These are phyloP conservation scores for Alternaria triticina DNA, from an alignment of 2,329 filamentous ascomycete genomes.

Conservation along the genomic window DNA sequence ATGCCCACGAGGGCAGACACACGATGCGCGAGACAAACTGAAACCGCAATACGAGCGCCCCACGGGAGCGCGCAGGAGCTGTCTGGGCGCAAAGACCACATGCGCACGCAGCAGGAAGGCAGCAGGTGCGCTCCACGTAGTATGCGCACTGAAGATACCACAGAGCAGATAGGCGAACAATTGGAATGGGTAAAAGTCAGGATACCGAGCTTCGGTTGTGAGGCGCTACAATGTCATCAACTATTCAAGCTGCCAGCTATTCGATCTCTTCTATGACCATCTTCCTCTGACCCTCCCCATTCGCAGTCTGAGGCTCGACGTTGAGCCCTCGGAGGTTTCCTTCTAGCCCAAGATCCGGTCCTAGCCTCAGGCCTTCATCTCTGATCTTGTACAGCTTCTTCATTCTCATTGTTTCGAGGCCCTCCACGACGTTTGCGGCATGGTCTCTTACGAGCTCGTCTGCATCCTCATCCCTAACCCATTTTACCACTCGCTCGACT, in stretches of 20 bases:
- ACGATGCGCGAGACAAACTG: constrained; percentile 1
- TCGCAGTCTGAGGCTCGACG: constrained; percentile 41
- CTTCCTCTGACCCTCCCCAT: constrained; percentile 38
- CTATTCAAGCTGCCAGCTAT: constrained; percentile 40
- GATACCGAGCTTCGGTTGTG: constrained; percentile 8
- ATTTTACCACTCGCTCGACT: constrained; percentile 66
- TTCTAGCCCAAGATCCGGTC: constrained; percentile 38
- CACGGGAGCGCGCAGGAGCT: neutral
- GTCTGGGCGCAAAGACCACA: neutral
- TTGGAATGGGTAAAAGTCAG: constrained; percentile 9
- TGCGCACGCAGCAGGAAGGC: neutral
- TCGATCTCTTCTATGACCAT: constrained; percentile 65
- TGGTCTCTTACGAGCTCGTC: constrained; percentile 74
- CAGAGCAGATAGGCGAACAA: constrained; percentile 11
- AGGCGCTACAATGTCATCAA: constrained; percentile 5
- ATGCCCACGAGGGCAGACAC: neutral
- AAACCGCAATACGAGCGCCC: neutral
- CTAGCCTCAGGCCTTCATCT: constrained; percentile 28
- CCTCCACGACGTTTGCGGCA: constrained; percentile 70
- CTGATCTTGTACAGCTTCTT: constrained; percentile 55
- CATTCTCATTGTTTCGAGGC: constrained; percentile 67
- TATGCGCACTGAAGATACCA: constrained; percentile 21
- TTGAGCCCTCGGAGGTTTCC: constrained; percentile 55
- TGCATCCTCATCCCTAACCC: constrained; percentile 69
- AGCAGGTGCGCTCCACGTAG: constrained; percentile 6